Evolutionary conservation across 1,139 yeast species (phyloP), one percentile per base, ranked within the genome.

Genomic region (Spencermartinsiella ligniputridi): DNA sequence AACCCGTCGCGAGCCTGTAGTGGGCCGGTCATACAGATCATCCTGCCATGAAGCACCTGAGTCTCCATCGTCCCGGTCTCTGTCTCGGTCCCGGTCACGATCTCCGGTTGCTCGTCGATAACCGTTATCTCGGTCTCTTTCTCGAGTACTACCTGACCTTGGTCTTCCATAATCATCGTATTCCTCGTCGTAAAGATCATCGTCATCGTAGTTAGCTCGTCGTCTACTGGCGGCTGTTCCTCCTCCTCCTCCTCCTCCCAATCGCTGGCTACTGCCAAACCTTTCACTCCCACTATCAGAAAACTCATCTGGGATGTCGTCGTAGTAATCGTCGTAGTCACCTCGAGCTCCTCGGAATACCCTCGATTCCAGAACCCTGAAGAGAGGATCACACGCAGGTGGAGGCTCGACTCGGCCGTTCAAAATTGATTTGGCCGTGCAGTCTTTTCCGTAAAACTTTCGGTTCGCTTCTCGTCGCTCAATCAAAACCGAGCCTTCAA

Each of bases 381-480:
- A 83, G 51, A 92, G 74, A 9, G 95, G 76, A 53, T 89, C 97
- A 56, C 89, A 84, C n/a, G 86, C 92, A 27, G 96, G 92, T 1
- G 98, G 97, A 3, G 95, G 78, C 41, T 89, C 95, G 16, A 90
- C 88, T 54, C 84, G 76, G 33, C 98, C 98, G 6, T 83, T 70
- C 48, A 92, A 72, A 60, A 92, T 86, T 59, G 74, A 74, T 64
- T 88, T 79, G 17, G 97, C 95, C 52, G 90, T 89, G 64, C 95
- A 84, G 53, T 78, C 80, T 56, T 73, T 76, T 35, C 98, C 97
- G 63, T 92, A 92, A 62, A 92, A 90, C 68, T 89, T 89, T 61
- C 96, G 76, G 67, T 92, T 92, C 27, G 97, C 97, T 57, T 92
- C 98, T 67, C 97, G 78, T 70, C 98, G 83, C 68, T 92, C 98